Evolutionary conservation across 148 eudicot species (phyloP).

Genomic region (Fagopyrum tataricum): DNA sequence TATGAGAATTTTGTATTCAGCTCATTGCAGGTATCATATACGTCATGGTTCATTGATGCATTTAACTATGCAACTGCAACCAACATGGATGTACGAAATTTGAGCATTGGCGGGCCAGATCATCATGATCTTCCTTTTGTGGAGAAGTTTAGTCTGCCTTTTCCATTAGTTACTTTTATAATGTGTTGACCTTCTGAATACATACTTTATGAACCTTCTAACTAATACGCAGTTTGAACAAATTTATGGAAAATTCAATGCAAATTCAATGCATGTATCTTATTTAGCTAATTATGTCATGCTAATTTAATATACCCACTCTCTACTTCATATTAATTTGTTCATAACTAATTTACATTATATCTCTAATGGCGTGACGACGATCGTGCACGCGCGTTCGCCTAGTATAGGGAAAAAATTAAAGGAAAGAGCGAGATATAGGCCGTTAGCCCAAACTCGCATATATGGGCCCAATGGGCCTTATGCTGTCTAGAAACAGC

Average conservation of each 20-base stretch:
- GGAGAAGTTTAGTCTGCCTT: conserved; percentile 54
- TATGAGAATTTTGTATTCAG: conserved; percentile 89
- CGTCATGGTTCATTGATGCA: conserved; percentile 99
- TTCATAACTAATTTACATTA: too few relatives aligned
- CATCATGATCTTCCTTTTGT: conserved; percentile 97
- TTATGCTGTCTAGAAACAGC: neutral
- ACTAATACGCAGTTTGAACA: too few relatives aligned
- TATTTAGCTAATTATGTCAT: too few relatives aligned
- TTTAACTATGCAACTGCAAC: conserved; percentile 99
- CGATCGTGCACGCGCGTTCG: too few relatives aligned
- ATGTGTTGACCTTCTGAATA: neutral
- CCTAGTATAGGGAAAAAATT: too few relatives aligned
- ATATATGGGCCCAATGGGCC: neutral
- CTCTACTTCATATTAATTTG: too few relatives aligned
- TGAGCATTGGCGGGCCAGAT: conserved; percentile 99
- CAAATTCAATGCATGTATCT: too few relatives aligned
- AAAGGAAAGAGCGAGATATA: too few relatives aligned
- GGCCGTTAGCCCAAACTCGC: neutral
- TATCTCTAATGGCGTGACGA: too few relatives aligned
- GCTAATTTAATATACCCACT: too few relatives aligned
- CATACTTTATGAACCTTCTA: too few relatives aligned
- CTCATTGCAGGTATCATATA: conserved; percentile 98
- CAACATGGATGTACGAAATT: conserved; percentile 92
- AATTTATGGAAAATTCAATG: too few relatives aligned
- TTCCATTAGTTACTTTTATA: neutral